These are phyloP conservation scores for Penicillium sumatraense DNA, from an alignment of 2,329 filamentous ascomycete genomes.

Conservation along the genomic window DNA sequence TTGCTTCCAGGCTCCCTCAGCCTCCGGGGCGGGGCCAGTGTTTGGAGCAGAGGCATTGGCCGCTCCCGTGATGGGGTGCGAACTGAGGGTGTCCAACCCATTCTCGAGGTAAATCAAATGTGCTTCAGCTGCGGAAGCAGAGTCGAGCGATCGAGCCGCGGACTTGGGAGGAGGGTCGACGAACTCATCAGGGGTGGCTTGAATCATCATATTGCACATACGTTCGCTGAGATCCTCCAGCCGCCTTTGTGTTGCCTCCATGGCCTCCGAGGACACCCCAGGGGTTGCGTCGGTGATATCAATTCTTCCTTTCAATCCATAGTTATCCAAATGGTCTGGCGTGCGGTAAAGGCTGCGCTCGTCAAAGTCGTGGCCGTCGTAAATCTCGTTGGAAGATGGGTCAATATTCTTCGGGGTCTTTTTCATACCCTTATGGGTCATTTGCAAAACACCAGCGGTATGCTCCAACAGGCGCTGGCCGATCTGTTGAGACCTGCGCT, in stretches of 20 bases:
- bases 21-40: slow-evolving; percentile 37
- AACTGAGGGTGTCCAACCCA: slow-evolving; percentile 64
- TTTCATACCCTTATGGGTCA: slow-evolving; percentile 78
- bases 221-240: slow-evolving; percentile 71
- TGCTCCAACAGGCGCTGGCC: slow-evolving; percentile 82
- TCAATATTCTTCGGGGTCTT: slow-evolving; percentile 60
- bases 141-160: slow-evolving; percentile 29
- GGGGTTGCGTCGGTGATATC: slow-evolving; percentile 18
- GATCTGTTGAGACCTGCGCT: slow-evolving; percentile 75
- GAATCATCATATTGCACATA: slow-evolving; percentile 68
- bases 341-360: slow-evolving; percentile 74
- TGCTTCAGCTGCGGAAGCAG: slow-evolving; percentile 45
- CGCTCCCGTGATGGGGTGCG: slow-evolving; percentile 43
- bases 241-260: slow-evolving; percentile 67
- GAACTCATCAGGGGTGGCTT: slow-evolving; percentile 40
- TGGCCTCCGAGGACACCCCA: slow-evolving; percentile 46
- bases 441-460: slow-evolving; percentile 87
- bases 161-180: slow-evolving; percentile 43
- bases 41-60: not conserved
- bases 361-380: slow-evolving; percentile 72
- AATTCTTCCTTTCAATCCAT: slow-evolving; percentile 30
- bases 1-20: slow-evolving; percentile 46
- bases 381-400: slow-evolving; percentile 76
- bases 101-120: slow-evolving; percentile 75
- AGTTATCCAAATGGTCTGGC: slow-evolving; percentile 66